Evolutionary conservation across 2,329 filamentous ascomycete genomes (phyloP), one percentile per base, ranked within the genome.

Genomic region (Alternaria triticimaculans): DNA sequence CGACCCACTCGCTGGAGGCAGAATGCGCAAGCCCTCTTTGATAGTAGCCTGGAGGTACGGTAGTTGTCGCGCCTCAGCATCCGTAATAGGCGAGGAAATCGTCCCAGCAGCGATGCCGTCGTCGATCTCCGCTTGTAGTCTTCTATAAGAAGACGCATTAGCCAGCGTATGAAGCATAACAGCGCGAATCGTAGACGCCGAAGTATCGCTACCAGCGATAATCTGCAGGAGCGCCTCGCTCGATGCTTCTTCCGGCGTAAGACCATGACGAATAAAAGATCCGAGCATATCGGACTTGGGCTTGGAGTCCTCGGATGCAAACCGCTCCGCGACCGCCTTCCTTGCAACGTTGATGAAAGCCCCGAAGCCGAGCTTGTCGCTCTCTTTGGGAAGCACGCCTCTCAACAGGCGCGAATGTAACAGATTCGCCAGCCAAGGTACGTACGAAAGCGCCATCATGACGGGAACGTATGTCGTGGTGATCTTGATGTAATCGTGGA

Each of bases 171-270:
- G 80, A 14, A 88, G 80, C 57, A 88, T 70, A 0, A 82, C 85
- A 23, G 82, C 78, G 9, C 86, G 84, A 15, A 89, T 81, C 1
- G 82, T 82, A 1, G 84, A 85, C 1, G 87, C 86, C 0, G 86
- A 86, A 1, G 85, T 88, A 60, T 88, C 87, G 1, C 84, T 85
- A 8, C 87, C 87, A 5, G 86, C 86, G n/a, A 86, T 79, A 41
- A 84, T 81, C 51, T 84, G 82, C 1, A 82, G 77, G 5, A 84
- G 65, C 0, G 80, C 81, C 63, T 84, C 82, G 15, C 78, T 80
- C 37, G 83, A 81, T 18, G 80, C 73, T 68, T 84, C 73, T 15
- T 76, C 75, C 55, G 81, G 78, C 3, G 72, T 78, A 6, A 84
- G 73, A 69, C 80, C 80, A 60, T 83, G 82, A 5, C 77, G 77